A percentile compares a stretch with the other conserved stretches of the same genome.
These are phyloP conservation scores for Fusarium begoniae DNA, from an alignment of 2,329 filamentous ascomycete genomes.

Conservation along the genomic window DNA sequence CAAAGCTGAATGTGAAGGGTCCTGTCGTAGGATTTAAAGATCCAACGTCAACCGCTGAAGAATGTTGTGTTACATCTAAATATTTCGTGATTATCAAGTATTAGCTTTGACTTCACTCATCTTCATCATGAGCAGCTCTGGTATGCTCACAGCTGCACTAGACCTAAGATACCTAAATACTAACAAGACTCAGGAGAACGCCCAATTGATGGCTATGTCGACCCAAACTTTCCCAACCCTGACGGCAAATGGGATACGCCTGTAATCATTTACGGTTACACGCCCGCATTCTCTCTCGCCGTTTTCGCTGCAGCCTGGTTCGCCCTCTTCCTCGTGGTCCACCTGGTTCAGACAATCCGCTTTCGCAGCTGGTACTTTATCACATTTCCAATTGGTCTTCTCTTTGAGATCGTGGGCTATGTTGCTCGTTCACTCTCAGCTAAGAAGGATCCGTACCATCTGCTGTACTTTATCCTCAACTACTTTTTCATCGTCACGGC, in stretches of 20 bases:
- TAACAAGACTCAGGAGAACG: constrained; percentile 7
- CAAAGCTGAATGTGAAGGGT: constrained; percentile 4
- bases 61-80: neutral
- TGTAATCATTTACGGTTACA: constrained; percentile 63
- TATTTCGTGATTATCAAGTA: constrained; percentile 15
- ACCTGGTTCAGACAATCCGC: constrained; percentile 49
- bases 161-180: neutral
- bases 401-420: constrained; percentile 62
- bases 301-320: constrained; percentile 56
- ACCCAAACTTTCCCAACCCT: constrained; percentile 62
- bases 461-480: constrained; percentile 65
- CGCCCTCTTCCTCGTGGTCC: constrained; percentile 50
- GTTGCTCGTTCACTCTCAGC: constrained; percentile 58
- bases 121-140: constrained; percentile 27
- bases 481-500: constrained; percentile 71
- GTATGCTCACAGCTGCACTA: neutral
- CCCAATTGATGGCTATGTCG: constrained; percentile 52
- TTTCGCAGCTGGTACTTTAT: constrained; percentile 58
- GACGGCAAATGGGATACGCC: constrained; percentile 55
- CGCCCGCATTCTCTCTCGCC: constrained; percentile 55
- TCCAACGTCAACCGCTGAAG: neutral
- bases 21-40: neutral
- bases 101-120: constrained; percentile 12
- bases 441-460: constrained; percentile 60
- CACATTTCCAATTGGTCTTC: constrained; percentile 54